phyloP scores from a whole-genome alignment of 2,329 filamentous ascomycete species.

The Rutstroemia sp. region DNA sequence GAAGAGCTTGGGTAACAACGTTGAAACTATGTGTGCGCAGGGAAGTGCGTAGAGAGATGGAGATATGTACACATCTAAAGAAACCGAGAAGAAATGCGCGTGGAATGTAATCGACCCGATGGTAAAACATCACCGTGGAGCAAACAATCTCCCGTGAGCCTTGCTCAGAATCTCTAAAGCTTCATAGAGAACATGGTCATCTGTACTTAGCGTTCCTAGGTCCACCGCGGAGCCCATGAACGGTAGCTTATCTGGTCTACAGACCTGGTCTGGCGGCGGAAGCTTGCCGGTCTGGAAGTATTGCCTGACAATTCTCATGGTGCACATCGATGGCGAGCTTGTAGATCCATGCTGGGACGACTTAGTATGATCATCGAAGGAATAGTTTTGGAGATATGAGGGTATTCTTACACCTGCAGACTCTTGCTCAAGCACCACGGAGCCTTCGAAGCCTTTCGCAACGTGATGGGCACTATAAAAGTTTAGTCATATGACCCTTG shows the following conservation, averaged over 20 bases:
- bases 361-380: neutral
- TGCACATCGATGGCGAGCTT: neutral
- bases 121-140: neutral
- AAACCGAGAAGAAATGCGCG: no score
- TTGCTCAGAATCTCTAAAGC: neutral
- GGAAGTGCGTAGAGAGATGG: no score
- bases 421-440: neutral
- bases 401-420: neutral
- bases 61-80: no score
- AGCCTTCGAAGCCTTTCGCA: neutral
- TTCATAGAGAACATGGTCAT: neutral
- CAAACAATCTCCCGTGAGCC: neutral
- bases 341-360: neutral
- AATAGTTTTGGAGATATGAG: neutral
- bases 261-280: neutral
- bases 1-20: no score
- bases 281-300: neutral
- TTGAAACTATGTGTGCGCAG: no score
- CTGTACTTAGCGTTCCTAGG: neutral
- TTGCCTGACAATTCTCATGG: neutral
- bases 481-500: neutral
- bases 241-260: neutral
- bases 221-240: neutral
- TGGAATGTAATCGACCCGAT: no score
- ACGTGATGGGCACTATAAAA: neutral